Conservation (phyloP, 257 asterid species). For the Capsicum pubescens region DNA sequence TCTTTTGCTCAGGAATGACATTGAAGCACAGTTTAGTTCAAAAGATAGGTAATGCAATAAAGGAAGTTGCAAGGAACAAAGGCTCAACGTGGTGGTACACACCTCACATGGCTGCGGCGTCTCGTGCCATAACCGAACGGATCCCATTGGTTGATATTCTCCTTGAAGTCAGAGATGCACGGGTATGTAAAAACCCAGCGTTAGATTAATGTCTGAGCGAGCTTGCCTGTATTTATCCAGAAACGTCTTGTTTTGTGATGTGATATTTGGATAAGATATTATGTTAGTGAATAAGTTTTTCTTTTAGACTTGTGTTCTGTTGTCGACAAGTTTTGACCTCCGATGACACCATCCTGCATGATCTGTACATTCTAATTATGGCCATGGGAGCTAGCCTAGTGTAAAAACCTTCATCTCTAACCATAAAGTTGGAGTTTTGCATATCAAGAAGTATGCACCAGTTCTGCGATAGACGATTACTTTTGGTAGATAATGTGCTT, state of each 20-base stretch:
- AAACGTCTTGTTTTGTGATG: neutral
- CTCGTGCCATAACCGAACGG: constrained; percentile 74
- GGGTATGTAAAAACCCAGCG: constrained; percentile 49
- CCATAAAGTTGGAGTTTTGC: neutral
- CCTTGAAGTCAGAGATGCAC: constrained; percentile 84
- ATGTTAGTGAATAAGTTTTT: no score
- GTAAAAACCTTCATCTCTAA: neutral
- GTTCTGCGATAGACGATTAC: neutral
- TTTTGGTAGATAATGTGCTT: neutral
- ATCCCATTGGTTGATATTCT: constrained; percentile 73
- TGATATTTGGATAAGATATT: neutral
- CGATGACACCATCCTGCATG: neutral
- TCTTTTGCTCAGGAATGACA: constrained; percentile 39
- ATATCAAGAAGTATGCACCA: neutral
- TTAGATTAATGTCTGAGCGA: constrained; percentile 43
- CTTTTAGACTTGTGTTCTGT: neutral
- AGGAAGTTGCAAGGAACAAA: constrained; percentile 59
- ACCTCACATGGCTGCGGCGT: constrained; percentile 90
- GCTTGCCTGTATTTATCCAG: neutral
- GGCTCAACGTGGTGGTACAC: constrained; percentile 91
- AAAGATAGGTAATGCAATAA: constrained; percentile 65
- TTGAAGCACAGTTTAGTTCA: constrained; percentile 50
- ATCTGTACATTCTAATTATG: neutral
- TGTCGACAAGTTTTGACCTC: neutral
- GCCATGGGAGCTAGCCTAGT: neutral